Evolutionary conservation across 106 monocot genomes (phyloP).

Genomic region (Apostasia shenzhenica): DNA sequence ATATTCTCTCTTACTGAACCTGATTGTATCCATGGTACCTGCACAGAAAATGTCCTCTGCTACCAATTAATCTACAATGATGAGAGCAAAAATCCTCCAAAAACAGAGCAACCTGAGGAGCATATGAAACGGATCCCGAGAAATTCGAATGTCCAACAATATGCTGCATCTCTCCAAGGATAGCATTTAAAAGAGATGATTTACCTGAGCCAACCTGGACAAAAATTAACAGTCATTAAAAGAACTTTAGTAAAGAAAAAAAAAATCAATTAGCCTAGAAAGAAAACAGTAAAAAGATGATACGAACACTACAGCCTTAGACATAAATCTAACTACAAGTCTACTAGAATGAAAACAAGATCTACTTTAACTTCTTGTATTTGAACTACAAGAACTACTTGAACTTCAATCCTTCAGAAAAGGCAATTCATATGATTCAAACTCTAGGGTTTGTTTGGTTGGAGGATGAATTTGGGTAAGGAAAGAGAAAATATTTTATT

Average conservation of each 20-base stretch:
- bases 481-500: too few relatives aligned
- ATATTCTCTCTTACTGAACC: constrained; percentile 87
- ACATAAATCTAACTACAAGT: too few relatives aligned
- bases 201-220: constrained; percentile 93
- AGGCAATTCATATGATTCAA: too few relatives aligned
- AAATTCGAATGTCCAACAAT: constrained; percentile 47
- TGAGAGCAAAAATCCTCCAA: not conserved
- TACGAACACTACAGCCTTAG: too few relatives aligned
- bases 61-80: not conserved
- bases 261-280: not conserved
- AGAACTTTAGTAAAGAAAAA: not conserved
- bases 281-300: not conserved
- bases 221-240: constrained; percentile 6
- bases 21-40: constrained; percentile 94
- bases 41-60: not conserved
- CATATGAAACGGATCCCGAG: constrained; percentile 75
- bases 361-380: too few relatives aligned
- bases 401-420: too few relatives aligned
- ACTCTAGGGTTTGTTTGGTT: too few relatives aligned
- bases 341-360: too few relatives aligned
- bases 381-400: too few relatives aligned
- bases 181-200: constrained; percentile 75
- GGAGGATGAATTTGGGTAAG: too few relatives aligned
- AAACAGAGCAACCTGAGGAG: constrained; percentile 61
- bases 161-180: constrained; percentile 72